phyloP scores from a whole-genome alignment of 2,329 filamentous ascomycete species.

The Clonostachys solani region DNA sequence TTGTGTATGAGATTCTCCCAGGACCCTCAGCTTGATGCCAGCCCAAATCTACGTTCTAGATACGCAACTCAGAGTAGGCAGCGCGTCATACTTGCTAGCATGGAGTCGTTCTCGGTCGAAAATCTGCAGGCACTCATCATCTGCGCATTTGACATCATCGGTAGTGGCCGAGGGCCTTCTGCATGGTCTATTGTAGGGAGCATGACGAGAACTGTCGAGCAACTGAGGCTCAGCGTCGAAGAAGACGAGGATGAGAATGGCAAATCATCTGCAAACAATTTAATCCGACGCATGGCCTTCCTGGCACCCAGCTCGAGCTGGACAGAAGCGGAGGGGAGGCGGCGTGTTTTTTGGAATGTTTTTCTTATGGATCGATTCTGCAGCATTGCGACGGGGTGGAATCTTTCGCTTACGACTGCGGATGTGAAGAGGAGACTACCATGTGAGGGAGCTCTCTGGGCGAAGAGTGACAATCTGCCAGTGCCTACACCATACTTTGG shows the following conservation, averaged over 20 bases:
- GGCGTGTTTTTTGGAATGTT: constrained; percentile 34
- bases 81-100: constrained; percentile 21
- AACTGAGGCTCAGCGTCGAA: constrained; percentile 27
- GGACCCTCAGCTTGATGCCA: constrained; percentile 10
- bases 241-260: constrained; percentile 16
- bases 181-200: constrained; percentile 32
- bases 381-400: constrained; percentile 32
- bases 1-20: constrained; percentile 18
- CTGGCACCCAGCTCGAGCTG: constrained; percentile 20
- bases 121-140: constrained; percentile 27
- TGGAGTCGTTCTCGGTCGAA: constrained; percentile 26
- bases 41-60: constrained; percentile 16
- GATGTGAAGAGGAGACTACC: constrained; percentile 31
- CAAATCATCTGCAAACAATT: neutral
- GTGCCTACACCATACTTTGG: constrained; percentile 34
- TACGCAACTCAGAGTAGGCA: constrained; percentile 9
- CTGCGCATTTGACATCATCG: constrained; percentile 28
- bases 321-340: constrained; percentile 29
- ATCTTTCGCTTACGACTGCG: constrained; percentile 24
- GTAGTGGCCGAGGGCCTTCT: constrained; percentile 20
- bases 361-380: constrained; percentile 35
- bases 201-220: constrained; percentile 30
- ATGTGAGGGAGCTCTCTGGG: constrained; percentile 31
- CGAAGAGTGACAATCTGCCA: constrained; percentile 21
- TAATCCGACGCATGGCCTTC: constrained; percentile 11